These are phyloP conservation scores for Candida orba DNA, from an alignment of 805 yeast genomes.

Conservation along the genomic window DNA sequence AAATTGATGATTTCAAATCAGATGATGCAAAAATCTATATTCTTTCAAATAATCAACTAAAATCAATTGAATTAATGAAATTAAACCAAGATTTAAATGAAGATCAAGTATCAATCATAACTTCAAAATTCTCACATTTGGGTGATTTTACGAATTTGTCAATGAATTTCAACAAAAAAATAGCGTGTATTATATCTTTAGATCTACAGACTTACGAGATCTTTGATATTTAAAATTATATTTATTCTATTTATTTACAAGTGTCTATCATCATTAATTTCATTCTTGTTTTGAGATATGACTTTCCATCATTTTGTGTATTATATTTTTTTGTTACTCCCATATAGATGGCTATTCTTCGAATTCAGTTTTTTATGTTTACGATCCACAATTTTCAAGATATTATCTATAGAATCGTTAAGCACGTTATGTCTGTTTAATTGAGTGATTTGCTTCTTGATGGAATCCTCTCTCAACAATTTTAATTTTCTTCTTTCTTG, in stretches of 20 bases:
- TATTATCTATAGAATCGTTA: no score
- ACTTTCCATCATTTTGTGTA: no score
- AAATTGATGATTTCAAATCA: slow-evolving; percentile 10
- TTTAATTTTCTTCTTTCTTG: no score
- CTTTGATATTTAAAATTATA: not conserved
- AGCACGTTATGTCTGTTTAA: no score
- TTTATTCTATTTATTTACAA: not conserved
- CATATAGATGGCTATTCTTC: no score
- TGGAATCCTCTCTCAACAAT: no score
- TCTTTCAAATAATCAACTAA: not conserved
- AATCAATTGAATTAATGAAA: not conserved
- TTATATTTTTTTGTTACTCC: no score
- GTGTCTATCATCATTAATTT: slow-evolving; percentile 1
- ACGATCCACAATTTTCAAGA: no score
- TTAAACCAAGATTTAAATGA: not conserved
- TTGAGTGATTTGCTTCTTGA: no score
- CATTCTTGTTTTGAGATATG: not conserved
- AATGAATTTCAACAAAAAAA: slow-evolving; percentile 21
- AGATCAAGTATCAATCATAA: not conserved
- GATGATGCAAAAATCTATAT: slow-evolving; percentile 10
- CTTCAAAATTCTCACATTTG: not conserved
- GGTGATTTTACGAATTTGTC: slow-evolving; percentile 23
- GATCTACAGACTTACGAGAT: slow-evolving; percentile 18
- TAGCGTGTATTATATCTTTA: slow-evolving; percentile 33
- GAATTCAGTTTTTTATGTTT: no score